Evolutionary conservation across 2,329 filamentous ascomycete species (phyloP), one percentile per base, ranked within the genome.

Genomic region (Aaosphaeria arxii): DNA sequence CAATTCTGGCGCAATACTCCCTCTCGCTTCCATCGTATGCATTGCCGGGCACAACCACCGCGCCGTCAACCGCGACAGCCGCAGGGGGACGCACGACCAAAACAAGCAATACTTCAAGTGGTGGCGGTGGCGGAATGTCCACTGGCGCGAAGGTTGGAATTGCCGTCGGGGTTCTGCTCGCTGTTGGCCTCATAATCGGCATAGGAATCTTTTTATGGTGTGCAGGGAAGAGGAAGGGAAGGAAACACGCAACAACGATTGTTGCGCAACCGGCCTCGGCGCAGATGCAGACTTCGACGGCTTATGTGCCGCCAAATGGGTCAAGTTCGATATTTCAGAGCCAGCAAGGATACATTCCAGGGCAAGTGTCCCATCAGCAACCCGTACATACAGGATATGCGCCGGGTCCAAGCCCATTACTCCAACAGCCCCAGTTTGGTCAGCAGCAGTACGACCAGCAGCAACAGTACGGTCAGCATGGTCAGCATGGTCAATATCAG

Each of bases 121-220:
- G 17, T 24, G 17, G 17, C 3, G 17, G 17, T 24, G 17, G 48
- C 6, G 53, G 53, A 5, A 30, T 57, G 11, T 48, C 46, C 11
- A 51, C 41, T 17, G 54, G 46, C 11, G 54, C 50, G 13, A 57
- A 57, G 41, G 53, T 55, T 31, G 54, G 52, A 9, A 53, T 57
- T 40, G 54, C 48, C 11, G 49, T 57, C 42, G 54, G 33, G 4
- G 52, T 57, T 11, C 42, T 49, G 17, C 30, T 53, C 4, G 49
- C 33, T 11, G 30, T 57, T 4, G 11, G 42, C n/a, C 39, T 55
- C 5, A 44, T 57, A 5, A 47, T 46, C 9, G 50, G 54, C 6
- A 41, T 55, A 3, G 50, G 52, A 6, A 48, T 57, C 24, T 45
- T 48, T 11, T 31, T 55, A 4, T 55, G 46, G 48, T 57, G 50